Conservation (phyloP, 257 asterid genomes). For the Solanum boliviense region DNA sequence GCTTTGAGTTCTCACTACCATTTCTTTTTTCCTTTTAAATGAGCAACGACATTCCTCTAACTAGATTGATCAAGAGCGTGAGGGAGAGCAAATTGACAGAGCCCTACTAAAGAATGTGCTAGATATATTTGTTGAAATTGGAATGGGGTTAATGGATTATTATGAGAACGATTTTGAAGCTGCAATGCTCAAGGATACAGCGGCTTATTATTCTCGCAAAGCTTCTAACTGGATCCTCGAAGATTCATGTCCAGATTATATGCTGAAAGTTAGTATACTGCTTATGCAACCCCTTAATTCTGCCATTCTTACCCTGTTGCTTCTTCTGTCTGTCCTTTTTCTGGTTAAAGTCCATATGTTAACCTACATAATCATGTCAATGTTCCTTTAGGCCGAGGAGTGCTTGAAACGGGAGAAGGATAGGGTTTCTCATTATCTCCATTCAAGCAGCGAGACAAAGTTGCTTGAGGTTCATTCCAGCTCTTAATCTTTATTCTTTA, state of each 20-base stretch:
- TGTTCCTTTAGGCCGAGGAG: slow-evolving; percentile 67
- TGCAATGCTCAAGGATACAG: slow-evolving; percentile 72
- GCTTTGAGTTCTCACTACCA: background rate
- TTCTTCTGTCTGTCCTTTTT: background rate
- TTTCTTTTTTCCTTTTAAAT: background rate
- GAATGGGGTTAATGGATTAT: slow-evolving; percentile 84
- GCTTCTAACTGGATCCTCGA: slow-evolving; percentile 98
- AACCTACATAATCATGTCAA: background rate
- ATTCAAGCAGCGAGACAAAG: slow-evolving; percentile 88
- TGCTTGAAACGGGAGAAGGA: slow-evolving; percentile 80
- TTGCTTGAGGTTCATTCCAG: slow-evolving; percentile 80
- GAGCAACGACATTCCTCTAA: background rate
- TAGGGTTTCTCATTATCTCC: slow-evolving; percentile 91
- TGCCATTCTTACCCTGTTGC: background rate
- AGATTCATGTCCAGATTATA: slow-evolving; percentile 98
- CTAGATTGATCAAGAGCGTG: slow-evolving; percentile 96
- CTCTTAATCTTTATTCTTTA: slow-evolving; percentile 1
- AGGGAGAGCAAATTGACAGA: slow-evolving; percentile 94
- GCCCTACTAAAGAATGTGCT: slow-evolving; percentile 84
- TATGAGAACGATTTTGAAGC: slow-evolving; percentile 88
- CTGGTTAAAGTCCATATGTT: background rate
- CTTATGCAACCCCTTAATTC: background rate
- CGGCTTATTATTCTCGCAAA: slow-evolving; percentile 93
- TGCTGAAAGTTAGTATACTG: slow-evolving; percentile 53
- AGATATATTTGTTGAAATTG: slow-evolving; percentile 94